Evolutionary conservation across 1,139 yeast genomes (phyloP).

Genomic region (Geotrichum phurueaensis): DNA sequence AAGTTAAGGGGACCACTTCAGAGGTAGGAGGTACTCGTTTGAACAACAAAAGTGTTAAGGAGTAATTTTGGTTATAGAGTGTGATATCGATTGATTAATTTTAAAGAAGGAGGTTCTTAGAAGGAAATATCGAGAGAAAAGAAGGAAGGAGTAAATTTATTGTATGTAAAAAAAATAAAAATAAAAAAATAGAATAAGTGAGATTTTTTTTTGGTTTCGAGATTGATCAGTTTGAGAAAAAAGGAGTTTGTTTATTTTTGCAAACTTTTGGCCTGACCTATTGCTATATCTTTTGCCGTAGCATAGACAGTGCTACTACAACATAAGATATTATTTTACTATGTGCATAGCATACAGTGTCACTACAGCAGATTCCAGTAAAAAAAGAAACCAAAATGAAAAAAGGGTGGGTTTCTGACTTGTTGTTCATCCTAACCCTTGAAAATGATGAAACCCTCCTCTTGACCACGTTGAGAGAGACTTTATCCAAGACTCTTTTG

Average conservation of each 20-base stretch:
- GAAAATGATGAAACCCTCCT: background rate
- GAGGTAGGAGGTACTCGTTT: background rate
- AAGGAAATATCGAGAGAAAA: background rate
- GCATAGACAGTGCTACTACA: background rate
- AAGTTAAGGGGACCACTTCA: slow-evolving; percentile 1
- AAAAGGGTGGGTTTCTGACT: background rate
- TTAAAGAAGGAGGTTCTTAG: background rate
- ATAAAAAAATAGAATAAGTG: background rate
- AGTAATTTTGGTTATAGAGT: background rate
- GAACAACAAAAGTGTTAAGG: background rate
- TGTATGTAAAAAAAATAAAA: background rate
- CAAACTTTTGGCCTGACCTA: background rate
- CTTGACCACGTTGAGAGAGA: no score
- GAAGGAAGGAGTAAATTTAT: background rate
- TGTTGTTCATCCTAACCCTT: background rate
- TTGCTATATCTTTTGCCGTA: background rate
- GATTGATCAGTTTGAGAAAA: background rate
- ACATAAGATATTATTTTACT: background rate
- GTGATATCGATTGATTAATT: background rate
- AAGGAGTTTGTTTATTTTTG: background rate
- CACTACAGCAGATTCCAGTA: background rate
- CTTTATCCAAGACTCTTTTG: background rate
- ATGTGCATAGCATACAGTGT: background rate
- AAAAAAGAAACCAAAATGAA: no score
- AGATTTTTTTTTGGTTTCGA: background rate